Conservation (phyloP, 2,329 filamentous ascomycete species). For the Paecilomyces niveus region DNA sequence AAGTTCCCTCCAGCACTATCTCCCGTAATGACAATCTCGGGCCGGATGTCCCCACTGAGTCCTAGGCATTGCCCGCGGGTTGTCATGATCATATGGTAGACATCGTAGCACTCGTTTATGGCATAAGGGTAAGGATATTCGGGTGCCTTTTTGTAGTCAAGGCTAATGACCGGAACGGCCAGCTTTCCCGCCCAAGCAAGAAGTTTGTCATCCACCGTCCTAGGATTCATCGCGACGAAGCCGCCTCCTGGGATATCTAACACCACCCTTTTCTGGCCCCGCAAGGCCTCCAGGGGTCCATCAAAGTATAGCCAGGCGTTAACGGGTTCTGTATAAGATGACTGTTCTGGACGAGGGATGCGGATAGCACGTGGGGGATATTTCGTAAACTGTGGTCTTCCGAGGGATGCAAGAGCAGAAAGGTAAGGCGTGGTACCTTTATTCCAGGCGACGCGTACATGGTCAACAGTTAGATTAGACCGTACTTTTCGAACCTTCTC, state of each 20-base stretch:
- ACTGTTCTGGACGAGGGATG: constrained; percentile 72
- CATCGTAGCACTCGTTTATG: constrained; percentile 80
- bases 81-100: constrained; percentile 66
- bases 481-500: constrained; percentile 92
- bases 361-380: constrained; percentile 77
- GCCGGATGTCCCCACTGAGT: constrained; percentile 57
- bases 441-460: constrained; percentile 89
- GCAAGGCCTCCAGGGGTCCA: constrained; percentile 70
- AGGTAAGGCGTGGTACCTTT: constrained; percentile 88
- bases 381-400: constrained; percentile 71
- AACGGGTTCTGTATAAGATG: constrained; percentile 76
- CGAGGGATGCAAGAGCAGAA: constrained; percentile 59
- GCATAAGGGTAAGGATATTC: constrained; percentile 81
- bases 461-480: constrained; percentile 79
- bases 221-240: constrained; percentile 91
- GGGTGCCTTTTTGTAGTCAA: constrained; percentile 85
- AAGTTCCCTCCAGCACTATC: constrained; percentile 81
- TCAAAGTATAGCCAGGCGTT: constrained; percentile 92
- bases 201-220: constrained; percentile 88
- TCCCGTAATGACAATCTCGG: constrained; percentile 65
- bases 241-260: constrained; percentile 90
- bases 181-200: constrained; percentile 87
- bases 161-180: constrained; percentile 77
- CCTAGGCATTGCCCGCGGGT: constrained; percentile 70
- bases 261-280: constrained; percentile 68